Evolutionary conservation across 1,284 basidiomycete genomes (phyloP).

Genomic region (Ceratobasidium sp.): DNA sequence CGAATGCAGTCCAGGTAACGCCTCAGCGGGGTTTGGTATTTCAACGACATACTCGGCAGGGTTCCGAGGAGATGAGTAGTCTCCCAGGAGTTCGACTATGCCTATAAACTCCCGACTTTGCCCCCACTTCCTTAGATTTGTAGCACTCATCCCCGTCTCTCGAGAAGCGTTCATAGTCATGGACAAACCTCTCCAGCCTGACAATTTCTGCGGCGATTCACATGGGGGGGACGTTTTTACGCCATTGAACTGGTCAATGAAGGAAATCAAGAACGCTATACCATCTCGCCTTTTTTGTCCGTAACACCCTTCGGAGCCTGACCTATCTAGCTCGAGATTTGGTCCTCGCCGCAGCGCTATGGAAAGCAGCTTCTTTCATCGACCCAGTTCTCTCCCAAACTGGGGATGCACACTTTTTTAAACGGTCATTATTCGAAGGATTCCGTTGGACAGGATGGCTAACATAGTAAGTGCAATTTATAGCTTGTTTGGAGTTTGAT

Average conservation of each 20-base stretch:
- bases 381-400: conserved; percentile 54
- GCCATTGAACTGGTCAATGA: conserved; percentile 49
- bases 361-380: conserved; percentile 56
- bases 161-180: neutral
- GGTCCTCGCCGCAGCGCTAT: conserved; percentile 55
- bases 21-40: conserved; percentile 8
- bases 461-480: conserved; percentile 8
- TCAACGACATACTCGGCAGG: neutral
- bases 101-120: neutral
- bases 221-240: neutral
- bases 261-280: conserved; percentile 62
- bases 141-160: neutral
- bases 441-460: conserved; percentile 55
- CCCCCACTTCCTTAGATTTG: neutral
- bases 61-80: neutral
- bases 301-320: conserved; percentile 51
- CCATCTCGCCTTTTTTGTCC: conserved; percentile 57
- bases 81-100: neutral
- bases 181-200: neutral
- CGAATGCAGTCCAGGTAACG: conserved; percentile 22
- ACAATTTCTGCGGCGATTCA: neutral
- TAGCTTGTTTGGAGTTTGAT: neutral
- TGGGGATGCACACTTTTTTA: conserved; percentile 41
- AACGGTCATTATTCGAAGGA: conserved; percentile 49
- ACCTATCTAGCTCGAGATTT: conserved; percentile 58